Conservation (phyloP, 2,329 filamentous ascomycete species). For the Neofusicoccum sp. region DNA sequence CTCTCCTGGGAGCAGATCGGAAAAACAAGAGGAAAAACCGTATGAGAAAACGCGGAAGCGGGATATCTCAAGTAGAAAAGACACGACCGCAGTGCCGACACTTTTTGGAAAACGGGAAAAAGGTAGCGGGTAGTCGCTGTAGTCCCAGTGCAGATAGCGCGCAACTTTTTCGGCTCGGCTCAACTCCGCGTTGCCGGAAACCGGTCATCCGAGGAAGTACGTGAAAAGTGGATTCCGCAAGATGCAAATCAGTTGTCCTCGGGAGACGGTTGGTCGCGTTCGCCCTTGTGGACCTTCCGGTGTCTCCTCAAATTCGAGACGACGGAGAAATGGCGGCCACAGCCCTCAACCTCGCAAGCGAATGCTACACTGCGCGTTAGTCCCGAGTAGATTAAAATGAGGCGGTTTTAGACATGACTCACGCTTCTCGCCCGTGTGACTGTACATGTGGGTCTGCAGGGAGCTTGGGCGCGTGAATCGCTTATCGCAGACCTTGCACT, state of each 20-base stretch:
- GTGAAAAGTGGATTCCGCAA: neutral
- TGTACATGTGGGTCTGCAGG: constrained; percentile 96
- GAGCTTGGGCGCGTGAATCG: constrained; percentile 93
- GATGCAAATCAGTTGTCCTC: constrained; percentile 35
- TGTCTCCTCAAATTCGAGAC: constrained; percentile 94
- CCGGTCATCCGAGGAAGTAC: neutral
- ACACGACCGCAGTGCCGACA: constrained; percentile 12
- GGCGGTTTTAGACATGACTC: constrained; percentile 47
- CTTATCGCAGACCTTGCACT: constrained; percentile 99
- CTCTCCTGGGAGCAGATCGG: constrained; percentile 9
- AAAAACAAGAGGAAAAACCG: neutral
- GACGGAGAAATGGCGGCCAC: constrained; percentile 93
- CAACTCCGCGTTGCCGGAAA: constrained; percentile 3
- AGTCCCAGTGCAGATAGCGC: neutral
- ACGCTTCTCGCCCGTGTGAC: constrained; percentile 98
- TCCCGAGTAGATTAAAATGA: constrained; percentile 1
- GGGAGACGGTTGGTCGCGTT: constrained; percentile 51
- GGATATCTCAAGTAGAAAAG: constrained; percentile 19
- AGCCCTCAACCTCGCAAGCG: constrained; percentile 89
- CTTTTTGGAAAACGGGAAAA: constrained; percentile 11
- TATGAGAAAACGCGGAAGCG: constrained; percentile 14
- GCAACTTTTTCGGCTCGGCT: constrained; percentile 5
- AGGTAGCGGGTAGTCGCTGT: neutral
- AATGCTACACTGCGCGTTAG: constrained; percentile 63
- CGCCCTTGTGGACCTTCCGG: constrained; percentile 91